Conservation (phyloP, 345 rosid species). For the Syzygium grande region DNA sequence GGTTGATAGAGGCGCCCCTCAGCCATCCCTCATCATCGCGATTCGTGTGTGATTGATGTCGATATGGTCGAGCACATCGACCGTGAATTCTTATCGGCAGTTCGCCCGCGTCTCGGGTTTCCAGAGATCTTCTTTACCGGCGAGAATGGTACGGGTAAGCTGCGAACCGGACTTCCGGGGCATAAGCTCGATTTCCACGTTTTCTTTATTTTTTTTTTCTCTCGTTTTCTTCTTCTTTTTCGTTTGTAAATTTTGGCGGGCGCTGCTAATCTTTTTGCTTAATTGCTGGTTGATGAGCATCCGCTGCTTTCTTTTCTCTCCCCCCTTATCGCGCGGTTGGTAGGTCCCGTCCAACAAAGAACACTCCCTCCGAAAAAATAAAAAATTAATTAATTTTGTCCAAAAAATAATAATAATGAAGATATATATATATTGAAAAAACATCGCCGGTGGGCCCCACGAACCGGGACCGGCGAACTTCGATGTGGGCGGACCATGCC, state of each 20-base stretch:
- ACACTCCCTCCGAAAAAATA: not conserved
- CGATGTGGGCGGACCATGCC: not conserved
- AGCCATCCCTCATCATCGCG: not conserved
- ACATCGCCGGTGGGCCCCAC: not conserved
- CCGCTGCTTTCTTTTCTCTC: not conserved
- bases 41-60: not conserved
- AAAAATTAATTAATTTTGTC: not conserved
- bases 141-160: no score
- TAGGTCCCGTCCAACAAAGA: not conserved
- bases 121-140: no score
- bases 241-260: not conserved
- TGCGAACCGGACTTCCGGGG: no score
- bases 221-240: fast-evolving
- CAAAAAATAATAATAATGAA: not conserved
- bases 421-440: no score
- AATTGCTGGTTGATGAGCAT: not conserved
- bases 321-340: not conserved
- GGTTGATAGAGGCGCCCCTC: not conserved
- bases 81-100: no score
- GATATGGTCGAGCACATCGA: no score
- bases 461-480: not conserved
- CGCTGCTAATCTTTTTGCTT: not conserved
- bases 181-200: no score
- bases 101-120: no score
- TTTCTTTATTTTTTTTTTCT: no score